Evolutionary conservation across 306 rosid species (phyloP).

Genomic region (Cucumis melo): DNA sequence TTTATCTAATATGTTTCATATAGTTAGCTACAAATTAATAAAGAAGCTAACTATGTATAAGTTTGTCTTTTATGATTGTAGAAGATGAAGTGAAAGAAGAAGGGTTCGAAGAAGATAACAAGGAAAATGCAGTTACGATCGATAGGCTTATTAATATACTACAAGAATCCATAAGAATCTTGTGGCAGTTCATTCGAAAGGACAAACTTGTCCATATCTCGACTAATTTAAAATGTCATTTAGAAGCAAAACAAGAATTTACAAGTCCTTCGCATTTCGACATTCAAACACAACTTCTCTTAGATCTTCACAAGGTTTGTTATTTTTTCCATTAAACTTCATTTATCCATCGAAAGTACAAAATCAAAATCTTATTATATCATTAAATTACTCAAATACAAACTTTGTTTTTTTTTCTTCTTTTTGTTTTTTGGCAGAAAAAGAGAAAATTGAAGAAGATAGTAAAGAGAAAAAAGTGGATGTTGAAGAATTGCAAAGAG

Average conservation of each 20-base stretch:
- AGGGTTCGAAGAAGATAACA: background rate
- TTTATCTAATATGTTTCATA: background rate
- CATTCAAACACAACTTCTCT: slow-evolving; percentile 28
- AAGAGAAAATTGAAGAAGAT: slow-evolving; percentile 49
- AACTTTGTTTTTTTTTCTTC: too few species aligned
- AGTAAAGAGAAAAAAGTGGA: slow-evolving; percentile 40
- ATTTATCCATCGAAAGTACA: background rate
- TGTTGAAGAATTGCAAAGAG: slow-evolving; percentile 48
- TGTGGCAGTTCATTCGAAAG: slow-evolving; percentile 60
- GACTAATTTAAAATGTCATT: slow-evolving; percentile 12
- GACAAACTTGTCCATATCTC: slow-evolving; percentile 40
- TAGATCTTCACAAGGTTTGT: slow-evolving; percentile 50
- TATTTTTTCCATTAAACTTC: background rate
- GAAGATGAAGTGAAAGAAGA: slow-evolving; percentile 2
- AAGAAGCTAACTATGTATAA: background rate
- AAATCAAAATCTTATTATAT: too few species aligned
- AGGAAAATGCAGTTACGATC: slow-evolving; percentile 30
- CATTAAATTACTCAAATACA: too few species aligned
- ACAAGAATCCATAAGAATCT: slow-evolving; percentile 68
- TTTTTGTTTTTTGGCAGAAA: slow-evolving; percentile 13
- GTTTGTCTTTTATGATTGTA: background rate
- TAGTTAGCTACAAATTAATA: background rate
- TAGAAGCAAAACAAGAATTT: slow-evolving; percentile 19
- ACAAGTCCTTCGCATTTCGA: slow-evolving; percentile 43
- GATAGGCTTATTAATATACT: slow-evolving; percentile 45